Evolutionary conservation across 805 yeast species (phyloP).

Genomic region (Candida schatavii): DNA sequence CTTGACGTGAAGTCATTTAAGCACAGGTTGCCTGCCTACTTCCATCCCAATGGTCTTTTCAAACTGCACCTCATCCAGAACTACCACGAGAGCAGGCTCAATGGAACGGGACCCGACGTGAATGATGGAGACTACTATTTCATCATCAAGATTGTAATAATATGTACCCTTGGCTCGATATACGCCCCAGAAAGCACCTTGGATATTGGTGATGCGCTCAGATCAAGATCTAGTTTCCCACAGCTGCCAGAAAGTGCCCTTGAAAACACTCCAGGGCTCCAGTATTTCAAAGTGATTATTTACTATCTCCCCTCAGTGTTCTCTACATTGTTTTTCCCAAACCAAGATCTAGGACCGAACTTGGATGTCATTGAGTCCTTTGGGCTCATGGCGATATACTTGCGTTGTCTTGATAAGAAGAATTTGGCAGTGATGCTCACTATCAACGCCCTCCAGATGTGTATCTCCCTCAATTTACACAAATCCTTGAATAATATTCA

Average conservation of each 20-base stretch:
- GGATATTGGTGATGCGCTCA: background rate
- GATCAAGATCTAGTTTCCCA: background rate
- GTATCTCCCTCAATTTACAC: conserved; percentile 25
- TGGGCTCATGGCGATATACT: conserved; percentile 22
- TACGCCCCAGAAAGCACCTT: conserved; percentile 13
- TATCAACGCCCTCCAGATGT: conserved; percentile 22
- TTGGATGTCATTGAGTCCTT: conserved; percentile 22
- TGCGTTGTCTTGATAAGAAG: conserved; percentile 25
- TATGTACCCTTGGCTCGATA: conserved; percentile 21
- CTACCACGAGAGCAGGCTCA: background rate
- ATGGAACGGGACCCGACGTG: background rate
- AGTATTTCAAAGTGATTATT: conserved; percentile 18
- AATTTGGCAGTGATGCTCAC: conserved; percentile 23
- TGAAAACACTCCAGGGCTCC: conserved; percentile 19
- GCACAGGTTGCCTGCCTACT: conserved; percentile 11
- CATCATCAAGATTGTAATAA: conserved; percentile 17
- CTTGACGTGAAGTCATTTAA: conserved; percentile 19
- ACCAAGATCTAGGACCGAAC: conserved; percentile 9
- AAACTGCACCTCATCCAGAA: conserved; percentile 5
- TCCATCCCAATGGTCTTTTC: conserved; percentile 9
- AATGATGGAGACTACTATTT: conserved; percentile 11
- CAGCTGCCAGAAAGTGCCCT: background rate
- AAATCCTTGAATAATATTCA: conserved; percentile 11
- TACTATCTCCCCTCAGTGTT: conserved; percentile 19
- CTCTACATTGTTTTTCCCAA: conserved; percentile 12